A percentile compares a stretch with the other conserved stretches of the same genome.
Evolutionary conservation across 257 asterid genomes (phyloP).

Genomic region (Lavandula angustifolia): DNA sequence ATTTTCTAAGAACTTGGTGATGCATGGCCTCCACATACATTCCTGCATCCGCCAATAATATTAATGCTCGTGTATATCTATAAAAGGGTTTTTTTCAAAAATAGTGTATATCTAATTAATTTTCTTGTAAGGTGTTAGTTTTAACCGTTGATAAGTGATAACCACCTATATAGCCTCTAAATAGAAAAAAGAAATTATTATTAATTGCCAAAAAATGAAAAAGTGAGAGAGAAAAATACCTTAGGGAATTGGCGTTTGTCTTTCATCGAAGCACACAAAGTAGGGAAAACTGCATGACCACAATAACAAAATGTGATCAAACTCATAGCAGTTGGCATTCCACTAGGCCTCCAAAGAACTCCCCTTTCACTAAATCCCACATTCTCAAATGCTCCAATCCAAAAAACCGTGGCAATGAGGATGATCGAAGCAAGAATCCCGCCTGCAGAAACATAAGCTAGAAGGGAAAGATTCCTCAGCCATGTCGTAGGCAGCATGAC

Average conservation of each 20-base stretch:
- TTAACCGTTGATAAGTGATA: no score
- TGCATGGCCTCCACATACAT: no score
- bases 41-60: no score
- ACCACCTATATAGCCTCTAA: no score
- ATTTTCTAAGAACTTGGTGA: no score
- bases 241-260: conserved; percentile 42
- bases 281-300: conserved; percentile 60
- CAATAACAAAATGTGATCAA: conserved; percentile 55
- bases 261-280: conserved; percentile 49
- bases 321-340: conserved; percentile 50
- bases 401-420: conserved; percentile 36
- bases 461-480: conserved; percentile 44
- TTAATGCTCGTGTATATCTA: no score
- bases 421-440: conserved; percentile 50
- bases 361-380: conserved; percentile 53
- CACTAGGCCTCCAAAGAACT: conserved; percentile 38
- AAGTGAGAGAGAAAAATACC: conserved; percentile 28
- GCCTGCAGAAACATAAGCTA: conserved; percentile 52
- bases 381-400: conserved; percentile 52
- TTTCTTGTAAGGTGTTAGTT: no score
- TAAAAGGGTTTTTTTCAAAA: no score
- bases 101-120: no score
- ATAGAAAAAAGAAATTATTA: no score
- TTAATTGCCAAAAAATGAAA: no score
- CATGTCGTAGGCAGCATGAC: conserved; percentile 59